Base-by-base conservation (phyloP, 169 alveolate genomes). In the Perkinsus olseni region DNA sequence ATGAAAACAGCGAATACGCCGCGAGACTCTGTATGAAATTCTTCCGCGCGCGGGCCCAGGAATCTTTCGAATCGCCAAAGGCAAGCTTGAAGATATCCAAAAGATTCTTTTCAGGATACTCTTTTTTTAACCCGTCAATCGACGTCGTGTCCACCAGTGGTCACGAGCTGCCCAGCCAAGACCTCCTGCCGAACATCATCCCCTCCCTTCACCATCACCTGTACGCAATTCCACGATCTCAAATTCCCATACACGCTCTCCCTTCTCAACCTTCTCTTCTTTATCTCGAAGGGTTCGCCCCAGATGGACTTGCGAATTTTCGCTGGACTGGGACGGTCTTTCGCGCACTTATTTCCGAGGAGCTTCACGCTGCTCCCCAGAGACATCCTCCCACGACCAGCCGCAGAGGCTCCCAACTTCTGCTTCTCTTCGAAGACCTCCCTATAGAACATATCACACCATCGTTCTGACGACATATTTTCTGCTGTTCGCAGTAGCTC, bases 111-210 rank as follows among this genome's bases (percentile, higher is more conserved):
- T 3, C 28, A 93, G 94, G 90, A 51, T 31, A n/a, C n/a, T 45
- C 45, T 95, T 92, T 96, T 96, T 91, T 96, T 97, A 97, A 93
- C 1, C 96, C 96, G 93, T 97, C 99, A 37, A 98, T 95, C 0
- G 98, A 96, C 45, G 95, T 94, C 38, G 99, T 95, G 95, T 98
- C 99, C 17, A 62, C 17, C 38, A 95, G 91, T 39, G 92, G 93
- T 92, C 94, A 99, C 97, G 91, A 99, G 95, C 95, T 98, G 99
- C 94, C 98, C 97, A 91, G 99, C 99, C 94, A 99, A 96, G 50
- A 97, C 93, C 94, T 99, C 99, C 93, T 98, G 99, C 38, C 99
- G 92, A 45, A 99, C 96, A 94, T 99, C 99, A 94, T 99, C 99
- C n/a, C 99, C 98, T 1, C 99, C 99, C 94, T 99, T 99, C 37